A percentile compares a stretch with the other conserved stretches of the same genome.
phyloP scores from a whole-genome alignment of 78 protist genomes.

The Polysphondylium violaceum region DNA sequence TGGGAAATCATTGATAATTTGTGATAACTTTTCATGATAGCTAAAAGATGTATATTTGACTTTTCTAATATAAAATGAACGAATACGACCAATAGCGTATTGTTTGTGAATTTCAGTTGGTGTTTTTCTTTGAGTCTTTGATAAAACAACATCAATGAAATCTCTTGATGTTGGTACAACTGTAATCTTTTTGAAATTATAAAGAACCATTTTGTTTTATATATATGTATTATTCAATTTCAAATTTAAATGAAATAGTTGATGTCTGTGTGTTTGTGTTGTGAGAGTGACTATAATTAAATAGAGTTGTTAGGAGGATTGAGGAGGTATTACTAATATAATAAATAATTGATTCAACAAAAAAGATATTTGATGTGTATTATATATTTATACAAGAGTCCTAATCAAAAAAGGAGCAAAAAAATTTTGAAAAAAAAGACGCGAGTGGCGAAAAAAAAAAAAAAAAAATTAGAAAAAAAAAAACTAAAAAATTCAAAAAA shows the following conservation, averaged over 20 bases:
- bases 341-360: neutral
- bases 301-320: no score
- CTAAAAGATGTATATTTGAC: constrained; percentile 95
- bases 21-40: constrained; percentile 94
- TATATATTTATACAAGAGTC: no score
- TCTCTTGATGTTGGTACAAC: constrained; percentile 97
- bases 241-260: constrained; percentile 27
- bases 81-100: constrained; percentile 94
- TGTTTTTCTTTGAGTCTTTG: constrained; percentile 98
- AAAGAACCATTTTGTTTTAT: constrained; percentile 79
- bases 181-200: constrained; percentile 96
- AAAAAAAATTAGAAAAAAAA: no score
- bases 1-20: constrained; percentile 98
- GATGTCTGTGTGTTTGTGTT: neutral
- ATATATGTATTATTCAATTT: constrained; percentile 17
- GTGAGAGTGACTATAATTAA: neutral
- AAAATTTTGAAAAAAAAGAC: neutral
- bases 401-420: no score
- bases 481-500: no score
- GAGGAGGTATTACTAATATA: neutral
- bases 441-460: neutral
- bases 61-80: constrained; percentile 98
- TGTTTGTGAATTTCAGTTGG: constrained; percentile 98
- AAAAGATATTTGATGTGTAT: neutral
- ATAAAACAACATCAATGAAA: constrained; percentile 97